These are phyloP conservation scores for Cystobasidium pallidum DNA, from an alignment of 1,284 basidiomycete genomes.

Conservation along the genomic window DNA sequence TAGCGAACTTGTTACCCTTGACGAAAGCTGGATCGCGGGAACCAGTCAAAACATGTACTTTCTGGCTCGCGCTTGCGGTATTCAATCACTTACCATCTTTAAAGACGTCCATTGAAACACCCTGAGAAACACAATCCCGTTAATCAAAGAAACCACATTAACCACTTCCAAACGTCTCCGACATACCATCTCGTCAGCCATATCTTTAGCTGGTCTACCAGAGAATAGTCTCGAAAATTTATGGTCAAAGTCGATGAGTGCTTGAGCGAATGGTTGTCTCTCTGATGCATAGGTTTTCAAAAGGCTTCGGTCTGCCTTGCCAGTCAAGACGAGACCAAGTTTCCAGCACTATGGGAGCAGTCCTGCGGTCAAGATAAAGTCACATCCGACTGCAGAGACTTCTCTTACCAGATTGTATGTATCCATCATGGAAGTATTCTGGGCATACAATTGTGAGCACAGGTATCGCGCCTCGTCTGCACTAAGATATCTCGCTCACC, in stretches of 20 bases:
- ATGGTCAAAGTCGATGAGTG: constrained; percentile 72
- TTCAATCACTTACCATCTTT: constrained; percentile 36
- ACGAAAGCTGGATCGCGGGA: constrained; percentile 17
- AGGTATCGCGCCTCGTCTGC: not conserved
- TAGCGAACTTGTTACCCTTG: constrained; percentile 51
- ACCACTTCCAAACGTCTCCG: not conserved
- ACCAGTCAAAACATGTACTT: not conserved
- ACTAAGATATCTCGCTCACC: constrained; percentile 39
- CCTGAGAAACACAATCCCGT: constrained; percentile 1
- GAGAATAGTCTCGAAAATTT: constrained; percentile 74
- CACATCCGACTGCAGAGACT: not conserved
- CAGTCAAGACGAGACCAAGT: constrained; percentile 70
- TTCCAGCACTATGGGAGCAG: constrained; percentile 65
- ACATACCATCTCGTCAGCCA: constrained; percentile 40
- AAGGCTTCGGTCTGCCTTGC: constrained; percentile 68
- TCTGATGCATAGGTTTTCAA: constrained; percentile 77
- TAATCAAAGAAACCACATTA: constrained; percentile 6
- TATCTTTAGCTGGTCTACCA: constrained; percentile 63
- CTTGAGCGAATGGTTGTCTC: constrained; percentile 71
- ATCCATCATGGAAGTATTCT: constrained; percentile 83
- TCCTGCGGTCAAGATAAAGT: not conserved
- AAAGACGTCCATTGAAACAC: constrained; percentile 43
- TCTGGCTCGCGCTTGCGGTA: not conserved
- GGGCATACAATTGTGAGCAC: constrained; percentile 57
- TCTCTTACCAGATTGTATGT: constrained; percentile 55